These are phyloP conservation scores for Allium cepa DNA, from an alignment of 106 monocot species.

Conservation along the genomic window DNA sequence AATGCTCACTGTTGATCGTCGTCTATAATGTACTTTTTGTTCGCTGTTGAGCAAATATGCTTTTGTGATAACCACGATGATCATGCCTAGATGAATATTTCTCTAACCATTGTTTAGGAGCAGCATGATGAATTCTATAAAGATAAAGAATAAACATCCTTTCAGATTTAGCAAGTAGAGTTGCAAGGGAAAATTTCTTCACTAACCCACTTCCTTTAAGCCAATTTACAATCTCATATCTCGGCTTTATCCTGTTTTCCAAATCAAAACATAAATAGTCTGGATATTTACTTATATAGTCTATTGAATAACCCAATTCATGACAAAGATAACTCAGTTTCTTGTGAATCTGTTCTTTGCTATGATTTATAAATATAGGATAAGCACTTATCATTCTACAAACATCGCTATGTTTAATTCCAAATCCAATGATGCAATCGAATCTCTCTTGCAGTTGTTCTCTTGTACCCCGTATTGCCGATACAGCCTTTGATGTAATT, in stretches of 20 bases:
- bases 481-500: constrained; percentile 16
- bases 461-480: constrained; percentile 28
- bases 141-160: constrained; percentile 59
- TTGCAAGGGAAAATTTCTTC: constrained; percentile 60
- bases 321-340: constrained; percentile 64
- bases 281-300: constrained; percentile 63
- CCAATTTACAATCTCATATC: constrained; percentile 80
- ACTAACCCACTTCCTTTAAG: constrained; percentile 57
- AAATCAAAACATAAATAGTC: constrained; percentile 74
- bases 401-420: constrained; percentile 40
- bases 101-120: constrained; percentile 86
- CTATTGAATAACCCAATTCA: constrained; percentile 43
- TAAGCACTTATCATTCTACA: constrained; percentile 57
- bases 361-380: constrained; percentile 70
- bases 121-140: constrained; percentile 59
- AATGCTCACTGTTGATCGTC: no score
- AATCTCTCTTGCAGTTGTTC: constrained; percentile 58
- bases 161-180: constrained; percentile 64
- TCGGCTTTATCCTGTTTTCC: constrained; percentile 76
- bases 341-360: constrained; percentile 27
- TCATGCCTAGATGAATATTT: constrained; percentile 35
- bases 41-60: constrained; percentile 4
- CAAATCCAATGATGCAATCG: constrained; percentile 49
- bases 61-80: constrained; percentile 9
- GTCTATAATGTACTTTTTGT: no score